Evolutionary conservation across 2,329 filamentous ascomycete genomes (phyloP), one percentile per base, ranked within the genome.

Genomic region (Alternaria viburni): DNA sequence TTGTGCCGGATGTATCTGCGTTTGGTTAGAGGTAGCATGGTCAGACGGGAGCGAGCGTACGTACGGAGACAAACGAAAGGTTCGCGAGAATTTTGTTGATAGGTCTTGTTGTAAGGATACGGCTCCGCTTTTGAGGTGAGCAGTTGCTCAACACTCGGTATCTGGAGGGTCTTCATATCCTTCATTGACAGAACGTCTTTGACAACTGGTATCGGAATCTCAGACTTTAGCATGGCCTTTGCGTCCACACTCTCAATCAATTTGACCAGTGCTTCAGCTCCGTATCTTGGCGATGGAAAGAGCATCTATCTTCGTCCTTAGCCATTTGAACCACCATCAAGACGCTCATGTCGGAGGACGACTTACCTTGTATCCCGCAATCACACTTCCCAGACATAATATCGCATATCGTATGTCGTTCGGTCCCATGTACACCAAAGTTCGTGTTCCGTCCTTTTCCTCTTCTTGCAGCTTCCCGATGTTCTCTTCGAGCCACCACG

Each of bases 361-460:
- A 52, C 64, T 9, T 64, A 74, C 73, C 58, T 73, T 75, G 41
- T 82, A 81, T 4, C 83, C 81, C 1, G 79, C 75, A 66, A 83
- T 82, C 54, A 80, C 75, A 26, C 64, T 65, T n/a, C 80, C 81
- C 21, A 67, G n/a, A n/a, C 82, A 70, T 2, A 80, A 57, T 4
- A 81, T 30, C 23, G 82, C 75, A 19, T 65, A 74, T 57, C 82
- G 80, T 9, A 78, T 68, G 21, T 80, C 61, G 54, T 83, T 82
- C 73, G 68, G 64, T 4, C 71, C 71, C 28, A 71, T 64, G 45
- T 74, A 74, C 19, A 72, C 56, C 28, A 73, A 61, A 2, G 70
- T 73, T 50, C 72, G 61, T 25, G 80, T 81, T 19, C 65, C 17
- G 26, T 28, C 43, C 23, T 62, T 62, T 6, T 64, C 45, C 6